phyloP scores from a whole-genome alignment of 257 asterid species.

The Linaria vulgaris region DNA sequence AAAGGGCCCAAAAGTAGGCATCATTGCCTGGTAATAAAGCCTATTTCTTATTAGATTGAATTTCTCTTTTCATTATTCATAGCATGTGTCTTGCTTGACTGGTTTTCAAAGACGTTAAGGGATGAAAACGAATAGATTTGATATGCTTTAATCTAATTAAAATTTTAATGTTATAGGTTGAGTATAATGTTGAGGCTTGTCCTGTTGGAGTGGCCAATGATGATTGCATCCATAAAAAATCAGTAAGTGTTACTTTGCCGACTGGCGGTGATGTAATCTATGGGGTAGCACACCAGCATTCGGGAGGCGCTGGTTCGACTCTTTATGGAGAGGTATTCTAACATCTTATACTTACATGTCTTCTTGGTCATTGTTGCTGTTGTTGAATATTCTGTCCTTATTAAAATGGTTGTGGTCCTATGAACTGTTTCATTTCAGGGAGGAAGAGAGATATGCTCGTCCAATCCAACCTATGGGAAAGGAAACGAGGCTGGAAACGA shows the following conservation, averaged over 20 bases:
- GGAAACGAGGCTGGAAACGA: slow-evolving; percentile 72
- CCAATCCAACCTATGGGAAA: slow-evolving; percentile 63
- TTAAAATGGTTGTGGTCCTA: slow-evolving; percentile 2
- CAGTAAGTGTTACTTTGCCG: slow-evolving; percentile 37
- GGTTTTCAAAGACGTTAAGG: neutral
- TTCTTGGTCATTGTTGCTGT: neutral
- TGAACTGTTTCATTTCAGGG: slow-evolving; percentile 49
- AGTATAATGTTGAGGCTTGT: slow-evolving; percentile 54
- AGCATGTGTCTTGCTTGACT: neutral
- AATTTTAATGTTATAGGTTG: slow-evolving; percentile 47
- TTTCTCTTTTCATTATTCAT: neutral
- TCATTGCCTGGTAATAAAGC: slow-evolving; percentile 41
- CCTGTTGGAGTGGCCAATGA: slow-evolving; percentile 30
- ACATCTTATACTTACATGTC: neutral
- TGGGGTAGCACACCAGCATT: slow-evolving; percentile 76
- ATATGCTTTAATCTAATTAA: neutral
- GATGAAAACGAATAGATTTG: too few species aligned
- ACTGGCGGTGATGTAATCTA: slow-evolving; percentile 63
- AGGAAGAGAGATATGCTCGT: slow-evolving; percentile 70
- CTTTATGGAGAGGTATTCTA: slow-evolving; percentile 67
- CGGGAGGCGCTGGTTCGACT: slow-evolving; percentile 54
- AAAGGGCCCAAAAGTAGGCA: slow-evolving; percentile 36
- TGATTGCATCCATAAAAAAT: slow-evolving; percentile 41
- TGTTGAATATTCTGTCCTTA: neutral
- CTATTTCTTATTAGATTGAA: neutral